Conservation (phyloP, 345 rosid genomes). For the Hibiscus trionum region DNA sequence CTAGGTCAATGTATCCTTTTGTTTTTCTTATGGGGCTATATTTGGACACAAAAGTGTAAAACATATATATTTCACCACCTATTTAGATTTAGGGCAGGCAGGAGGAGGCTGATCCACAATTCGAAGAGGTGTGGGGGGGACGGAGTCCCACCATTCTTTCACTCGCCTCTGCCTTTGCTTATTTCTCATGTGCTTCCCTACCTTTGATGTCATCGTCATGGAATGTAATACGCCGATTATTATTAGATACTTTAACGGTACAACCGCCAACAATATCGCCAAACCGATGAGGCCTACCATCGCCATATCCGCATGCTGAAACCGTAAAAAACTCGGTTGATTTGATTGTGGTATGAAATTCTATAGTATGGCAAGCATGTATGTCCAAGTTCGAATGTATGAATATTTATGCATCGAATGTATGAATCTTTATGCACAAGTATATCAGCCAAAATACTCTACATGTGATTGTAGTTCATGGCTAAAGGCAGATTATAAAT, state of each 20-base stretch:
- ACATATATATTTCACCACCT: background rate
- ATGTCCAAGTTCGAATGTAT: background rate
- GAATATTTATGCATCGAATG: no score
- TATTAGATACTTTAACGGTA: background rate
- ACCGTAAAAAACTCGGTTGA: background rate
- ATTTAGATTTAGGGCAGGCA: background rate
- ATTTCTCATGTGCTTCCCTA: background rate
- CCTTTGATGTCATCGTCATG: background rate
- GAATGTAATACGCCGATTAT: background rate
- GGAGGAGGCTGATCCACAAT: background rate
- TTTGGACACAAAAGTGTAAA: no score
- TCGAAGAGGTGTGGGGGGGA: background rate
- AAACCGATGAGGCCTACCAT: background rate
- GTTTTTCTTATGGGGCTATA: no score
- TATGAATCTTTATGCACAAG: background rate
- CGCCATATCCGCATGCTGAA: background rate
- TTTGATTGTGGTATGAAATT: background rate
- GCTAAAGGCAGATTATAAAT: background rate
- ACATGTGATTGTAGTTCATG: no score
- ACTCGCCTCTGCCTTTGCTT: background rate
- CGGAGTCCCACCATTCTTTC: background rate
- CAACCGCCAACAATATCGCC: background rate
- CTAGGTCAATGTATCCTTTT: no score
- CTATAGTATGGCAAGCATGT: background rate
- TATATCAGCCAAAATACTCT: no score